These are phyloP conservation scores for Ilex paraguariensis DNA, from an alignment of 305 asterid genomes.

Conservation along the genomic window DNA sequence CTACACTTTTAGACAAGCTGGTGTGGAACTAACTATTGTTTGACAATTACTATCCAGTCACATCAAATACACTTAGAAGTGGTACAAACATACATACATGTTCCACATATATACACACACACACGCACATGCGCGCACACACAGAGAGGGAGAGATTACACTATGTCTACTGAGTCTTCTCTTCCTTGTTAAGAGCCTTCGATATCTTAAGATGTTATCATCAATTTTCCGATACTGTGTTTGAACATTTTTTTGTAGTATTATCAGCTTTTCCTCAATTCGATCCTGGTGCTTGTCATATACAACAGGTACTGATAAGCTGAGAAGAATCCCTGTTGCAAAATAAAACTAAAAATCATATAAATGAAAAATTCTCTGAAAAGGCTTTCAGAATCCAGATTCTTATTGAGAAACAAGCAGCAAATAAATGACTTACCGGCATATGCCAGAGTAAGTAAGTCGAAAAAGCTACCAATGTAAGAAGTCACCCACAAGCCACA, in stretches of 20 bases:
- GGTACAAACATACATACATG: not conserved
- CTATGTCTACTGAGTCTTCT: conserved; percentile 50
- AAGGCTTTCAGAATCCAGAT: not conserved
- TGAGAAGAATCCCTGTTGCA: conserved; percentile 57
- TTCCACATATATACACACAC: not conserved
- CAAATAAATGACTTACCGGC: conserved; percentile 42
- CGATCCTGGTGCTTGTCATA: conserved; percentile 61
- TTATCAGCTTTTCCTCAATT: conserved; percentile 53
- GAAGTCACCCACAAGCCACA: conserved; percentile 55
- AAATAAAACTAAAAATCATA: conserved; percentile 8
- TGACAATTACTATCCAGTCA: too few species aligned
- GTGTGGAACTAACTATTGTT: too few species aligned
- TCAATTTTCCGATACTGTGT: conserved; percentile 43
- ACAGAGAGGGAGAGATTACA: conserved; percentile 26
- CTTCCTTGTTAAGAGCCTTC: conserved; percentile 40
- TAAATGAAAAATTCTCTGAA: not conserved
- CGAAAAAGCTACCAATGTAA: conserved; percentile 68
- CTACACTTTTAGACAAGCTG: too few species aligned
- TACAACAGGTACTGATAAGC: conserved; percentile 64
- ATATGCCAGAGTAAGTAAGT: conserved; percentile 70
- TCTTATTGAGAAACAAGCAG: not conserved
- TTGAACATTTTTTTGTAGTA: conserved; percentile 37
- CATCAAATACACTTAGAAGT: too few species aligned
- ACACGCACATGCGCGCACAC: not conserved
- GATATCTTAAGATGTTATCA: conserved; percentile 40